Percentiles rank a stretch among this genome's conserved stretches.
Conservation (phyloP, 805 yeast genomes). For the Candida pseudofarinosa region DNA sequence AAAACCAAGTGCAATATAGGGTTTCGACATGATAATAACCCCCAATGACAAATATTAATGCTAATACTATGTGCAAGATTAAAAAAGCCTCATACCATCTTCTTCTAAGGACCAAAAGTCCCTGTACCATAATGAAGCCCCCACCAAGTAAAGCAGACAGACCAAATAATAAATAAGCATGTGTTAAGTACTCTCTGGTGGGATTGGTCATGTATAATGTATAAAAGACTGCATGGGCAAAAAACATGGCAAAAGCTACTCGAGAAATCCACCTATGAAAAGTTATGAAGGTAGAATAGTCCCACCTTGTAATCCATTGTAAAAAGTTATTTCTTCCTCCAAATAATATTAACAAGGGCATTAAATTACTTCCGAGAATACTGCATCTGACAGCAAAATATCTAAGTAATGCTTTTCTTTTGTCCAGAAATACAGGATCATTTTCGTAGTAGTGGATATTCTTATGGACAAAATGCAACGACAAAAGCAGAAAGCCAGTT, state of each 20-base stretch:
- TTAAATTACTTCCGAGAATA: conserved; percentile 21
- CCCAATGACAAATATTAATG: conserved; percentile 43
- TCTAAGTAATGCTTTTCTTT: conserved; percentile 32
- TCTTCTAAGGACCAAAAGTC: conserved; percentile 42
- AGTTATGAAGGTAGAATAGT: conserved; percentile 25
- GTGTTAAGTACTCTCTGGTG: conserved; percentile 6
- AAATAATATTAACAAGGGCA: conserved; percentile 31
- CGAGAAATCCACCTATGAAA: conserved; percentile 29
- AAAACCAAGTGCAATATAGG: conserved; percentile 32
- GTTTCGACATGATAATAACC: conserved; percentile 48
- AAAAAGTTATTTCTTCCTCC: conserved; percentile 35
- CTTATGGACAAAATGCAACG: conserved; percentile 20
- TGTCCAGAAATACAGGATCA: conserved; percentile 34
- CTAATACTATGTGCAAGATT: conserved; percentile 54
- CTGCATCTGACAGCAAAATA: conserved; percentile 39
- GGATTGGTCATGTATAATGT: conserved; percentile 7
- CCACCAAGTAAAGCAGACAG: conserved; percentile 30
- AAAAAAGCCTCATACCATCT: conserved; percentile 52
- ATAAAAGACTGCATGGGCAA: conserved; percentile 23
- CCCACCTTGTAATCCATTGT: conserved; percentile 37
- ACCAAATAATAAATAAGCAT: conserved; percentile 24
- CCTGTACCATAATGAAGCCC: conserved; percentile 41
- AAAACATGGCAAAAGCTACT: conserved; percentile 16
- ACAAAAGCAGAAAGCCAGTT: conserved; percentile 25
- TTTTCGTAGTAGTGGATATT: conserved; percentile 22